Conservation (phyloP, 2,329 filamentous ascomycete species). For the Sclerotiophoma versabilis region DNA sequence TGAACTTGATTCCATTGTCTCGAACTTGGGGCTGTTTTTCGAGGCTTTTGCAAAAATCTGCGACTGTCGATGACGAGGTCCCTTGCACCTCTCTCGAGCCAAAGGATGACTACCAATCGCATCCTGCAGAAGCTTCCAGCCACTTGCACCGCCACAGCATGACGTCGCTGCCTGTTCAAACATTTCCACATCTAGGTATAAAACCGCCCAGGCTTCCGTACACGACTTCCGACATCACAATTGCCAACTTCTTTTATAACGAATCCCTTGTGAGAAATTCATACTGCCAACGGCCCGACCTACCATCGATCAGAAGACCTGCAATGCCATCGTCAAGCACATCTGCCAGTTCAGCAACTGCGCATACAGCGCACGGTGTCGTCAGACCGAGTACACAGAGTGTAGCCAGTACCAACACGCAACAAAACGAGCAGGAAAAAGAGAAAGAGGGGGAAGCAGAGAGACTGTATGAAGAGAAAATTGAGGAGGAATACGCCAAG, state of each 20-base stretch:
- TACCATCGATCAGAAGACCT: not conserved
- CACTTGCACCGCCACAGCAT: slow-evolving; percentile 10
- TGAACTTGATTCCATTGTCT: too few relatives aligned
- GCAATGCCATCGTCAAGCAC: slow-evolving; percentile 1
- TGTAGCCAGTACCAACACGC: slow-evolving; percentile 29
- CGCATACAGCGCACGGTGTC: slow-evolving; percentile 35
- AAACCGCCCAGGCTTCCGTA: not conserved
- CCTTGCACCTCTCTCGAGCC: not conserved
- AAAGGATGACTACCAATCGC: not conserved
- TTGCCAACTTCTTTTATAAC: too few relatives aligned
- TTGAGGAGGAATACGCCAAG: slow-evolving; percentile 52
- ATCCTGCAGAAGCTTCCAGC: slow-evolving; percentile 3
- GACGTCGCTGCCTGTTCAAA: not conserved
- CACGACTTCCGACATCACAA: too few relatives aligned
- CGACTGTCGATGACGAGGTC: too few relatives aligned
- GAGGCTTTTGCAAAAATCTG: not conserved
- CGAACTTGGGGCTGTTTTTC: not conserved
- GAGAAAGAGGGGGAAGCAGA: slow-evolving; percentile 42
- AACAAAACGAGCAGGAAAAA: slow-evolving; percentile 29
- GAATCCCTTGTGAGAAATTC: too few relatives aligned
- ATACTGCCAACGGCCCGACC: too few relatives aligned
- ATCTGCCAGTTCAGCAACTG: slow-evolving; percentile 26
- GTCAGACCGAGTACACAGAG: slow-evolving; percentile 33
- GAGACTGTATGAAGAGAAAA: slow-evolving; percentile 46
- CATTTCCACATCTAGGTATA: not conserved